These are phyloP conservation scores for Drosera spatulata DNA, from an alignment of 179 eudicot species.

Conservation along the genomic window DNA sequence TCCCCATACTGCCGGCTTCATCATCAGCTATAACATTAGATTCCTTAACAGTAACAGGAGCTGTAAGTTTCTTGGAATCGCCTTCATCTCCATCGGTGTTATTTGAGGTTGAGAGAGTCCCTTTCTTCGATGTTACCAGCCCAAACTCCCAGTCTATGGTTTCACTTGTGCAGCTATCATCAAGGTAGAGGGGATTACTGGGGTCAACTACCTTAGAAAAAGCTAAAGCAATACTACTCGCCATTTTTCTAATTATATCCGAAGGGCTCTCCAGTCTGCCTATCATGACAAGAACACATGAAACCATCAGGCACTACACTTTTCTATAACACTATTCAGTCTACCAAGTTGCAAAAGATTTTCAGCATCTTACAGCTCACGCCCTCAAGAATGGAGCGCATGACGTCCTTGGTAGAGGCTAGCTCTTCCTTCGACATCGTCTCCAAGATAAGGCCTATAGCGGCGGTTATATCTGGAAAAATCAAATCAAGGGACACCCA, in stretches of 20 bases:
- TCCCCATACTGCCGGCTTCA: conserved; percentile 16
- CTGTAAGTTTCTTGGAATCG: conserved; percentile 12
- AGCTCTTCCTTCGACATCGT: conserved; percentile 86
- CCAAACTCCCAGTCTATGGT: conserved; percentile 90
- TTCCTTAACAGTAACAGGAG: conserved; percentile 12
- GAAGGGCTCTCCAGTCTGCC: conserved; percentile 85
- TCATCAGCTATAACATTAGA: conserved; percentile 9
- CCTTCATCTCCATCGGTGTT: conserved; percentile 12
- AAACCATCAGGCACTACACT: background rate
- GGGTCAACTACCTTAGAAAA: conserved; percentile 91
- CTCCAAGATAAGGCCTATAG: conserved; percentile 77
- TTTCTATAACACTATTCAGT: background rate
- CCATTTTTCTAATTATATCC: conserved; percentile 69
- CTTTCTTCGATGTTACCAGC: conserved; percentile 26
- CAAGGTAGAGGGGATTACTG: conserved; percentile 84
- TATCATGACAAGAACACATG: conserved; percentile 24
- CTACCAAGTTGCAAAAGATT: conserved; percentile 2
- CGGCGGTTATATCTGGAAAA: conserved; percentile 75
- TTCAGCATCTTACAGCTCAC: conserved; percentile 62
- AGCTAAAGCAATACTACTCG: conserved; percentile 65
- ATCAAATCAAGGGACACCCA: conserved; percentile 18
- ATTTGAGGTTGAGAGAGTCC: conserved; percentile 10
- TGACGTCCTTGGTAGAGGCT: conserved; percentile 63
- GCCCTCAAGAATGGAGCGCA: conserved; percentile 85
- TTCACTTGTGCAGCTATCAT: conserved; percentile 54